Evolutionary conservation across 352 stramenopile species (phyloP), one percentile per base, ranked within the genome.

Genomic region (Phytopythium cucurbitacearum): DNA sequence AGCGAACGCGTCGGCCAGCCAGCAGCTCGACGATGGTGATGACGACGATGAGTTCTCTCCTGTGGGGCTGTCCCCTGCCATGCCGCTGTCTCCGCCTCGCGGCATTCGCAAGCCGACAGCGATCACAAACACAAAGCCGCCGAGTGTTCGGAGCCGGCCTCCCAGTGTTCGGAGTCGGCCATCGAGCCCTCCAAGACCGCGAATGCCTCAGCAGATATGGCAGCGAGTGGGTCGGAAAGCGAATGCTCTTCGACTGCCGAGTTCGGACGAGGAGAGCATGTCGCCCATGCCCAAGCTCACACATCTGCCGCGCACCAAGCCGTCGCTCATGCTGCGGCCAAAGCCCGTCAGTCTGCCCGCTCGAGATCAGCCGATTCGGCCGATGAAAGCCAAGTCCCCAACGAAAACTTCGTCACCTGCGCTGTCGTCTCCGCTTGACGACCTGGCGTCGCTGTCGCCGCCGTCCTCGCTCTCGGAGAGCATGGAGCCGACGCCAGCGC

Each of bases 261-360:
- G 21, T 28, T 28, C 21, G 21, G 21, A 28, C 21, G 21, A 28
- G 21, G 21, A 28, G 21, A 28, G 21, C 21, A 28, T 85, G 16
- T 71, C 53, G 12, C 73, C 73, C 4, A 80, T 83, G 71, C 76
- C 76, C 4, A 74, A 78, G 37, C 59, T 85, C 28, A 70, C 64
- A 0, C 55, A 78, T 10, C 41, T 65, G n/a, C 65, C 76, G 0
- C 67, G 56, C 15, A 64, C 71, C 36, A 84, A 78, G 58, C 65
- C 71, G 13, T 71, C 73, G 6, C 40, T 83, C 10, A 16, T 69
- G 15, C 51, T 60, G 8, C 33, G 54, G 7, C 28, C 56, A 33
- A 69, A 63, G 32, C 57, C 38, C 43, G 38, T 51, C 41, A 59
- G 28, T 13, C 12, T 43, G 21, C 21, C 21, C 21, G 21, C 21